Evolutionary conservation across 2,329 filamentous ascomycete genomes (phyloP).

Genomic region (Dothideomycetes sp.): DNA sequence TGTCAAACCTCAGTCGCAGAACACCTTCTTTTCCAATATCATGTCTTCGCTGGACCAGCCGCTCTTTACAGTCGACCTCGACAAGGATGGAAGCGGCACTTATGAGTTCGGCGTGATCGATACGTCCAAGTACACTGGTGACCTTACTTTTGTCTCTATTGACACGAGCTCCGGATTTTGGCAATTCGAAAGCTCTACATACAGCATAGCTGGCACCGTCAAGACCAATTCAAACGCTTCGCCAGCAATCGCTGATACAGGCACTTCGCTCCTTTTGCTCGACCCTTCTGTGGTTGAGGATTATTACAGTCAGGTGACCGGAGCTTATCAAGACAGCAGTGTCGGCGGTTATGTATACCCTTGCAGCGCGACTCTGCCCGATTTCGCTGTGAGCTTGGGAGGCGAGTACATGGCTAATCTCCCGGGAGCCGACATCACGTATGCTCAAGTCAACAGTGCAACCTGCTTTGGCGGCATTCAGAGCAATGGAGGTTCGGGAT

Average conservation of each 20-base stretch:
- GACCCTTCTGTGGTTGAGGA: slow-evolving; percentile 35
- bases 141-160: slow-evolving; percentile 51
- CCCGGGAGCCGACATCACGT: slow-evolving; percentile 36
- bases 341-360: slow-evolving; percentile 34
- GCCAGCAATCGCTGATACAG: slow-evolving; percentile 39
- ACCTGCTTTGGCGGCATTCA: slow-evolving; percentile 61
- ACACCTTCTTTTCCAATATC: slow-evolving; percentile 66
- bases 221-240: slow-evolving; percentile 40
- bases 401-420: slow-evolving; percentile 30
- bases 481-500: slow-evolving; percentile 37
- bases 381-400: slow-evolving; percentile 45
- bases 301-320: slow-evolving; percentile 32
- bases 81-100: slow-evolving; percentile 46
- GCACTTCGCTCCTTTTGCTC: slow-evolving; percentile 53
- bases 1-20: slow-evolving; percentile 49
- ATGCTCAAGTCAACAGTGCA: slow-evolving; percentile 37
- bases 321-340: slow-evolving; percentile 23
- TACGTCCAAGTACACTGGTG: slow-evolving; percentile 48
- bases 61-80: slow-evolving; percentile 61
- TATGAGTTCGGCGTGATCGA: slow-evolving; percentile 71
- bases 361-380: slow-evolving; percentile 29
- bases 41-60: slow-evolving; percentile 49
- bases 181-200: slow-evolving; percentile 50
- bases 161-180: slow-evolving; percentile 57
- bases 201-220: slow-evolving; percentile 44